Evolutionary conservation across 768 basidiomycete species (phyloP), one percentile per base, ranked within the genome.

Genomic region (Suillus variegatus): DNA sequence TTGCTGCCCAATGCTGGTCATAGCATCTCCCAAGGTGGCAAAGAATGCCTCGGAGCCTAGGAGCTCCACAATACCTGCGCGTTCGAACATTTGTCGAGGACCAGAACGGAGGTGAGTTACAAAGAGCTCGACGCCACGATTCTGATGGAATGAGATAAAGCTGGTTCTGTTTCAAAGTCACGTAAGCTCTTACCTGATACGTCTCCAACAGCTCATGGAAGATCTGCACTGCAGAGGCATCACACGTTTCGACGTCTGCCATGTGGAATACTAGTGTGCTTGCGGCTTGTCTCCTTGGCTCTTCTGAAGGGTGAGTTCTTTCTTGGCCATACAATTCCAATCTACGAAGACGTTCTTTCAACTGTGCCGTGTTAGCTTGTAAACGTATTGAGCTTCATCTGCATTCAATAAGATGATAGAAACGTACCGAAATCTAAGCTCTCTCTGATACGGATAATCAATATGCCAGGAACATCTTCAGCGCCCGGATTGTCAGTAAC

Each of bases 361-460:
- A 46, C 10, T 41, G 18, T 28, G 22, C 10, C 20, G 52, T 47
- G 46, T 73, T 28, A 65, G 62, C 65, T 14, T 16, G 44, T 6
- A 63, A 5, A 13, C 6, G 9, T 32, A 49, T 22, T 49, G 10
- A 57, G 36, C 35, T 25, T 20, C 8, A 20, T 43, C 14, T 3
- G 20, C 47, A 36, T 61, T 46, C 16, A 67, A 28, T 46, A 25
- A 35, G 66, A 43, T 66, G 63, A 12, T 18, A 12, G 57, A 61
- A 52, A 77, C 86, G 6, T 66, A 93, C 92, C 93, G 69, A 99
- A 99, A 73, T 94, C 93, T 35, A 99, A 82, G 72, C 87, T 92
- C 78, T 99, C 97, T 38, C 94, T 81, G 62, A 99, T 91, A 28
- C 95, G 84, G 7, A 98, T 85, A 57, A 99, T 96, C 55, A 99